Evolutionary conservation across 805 yeast genomes (phyloP).

Genomic region (Candida cerambycidarum): DNA sequence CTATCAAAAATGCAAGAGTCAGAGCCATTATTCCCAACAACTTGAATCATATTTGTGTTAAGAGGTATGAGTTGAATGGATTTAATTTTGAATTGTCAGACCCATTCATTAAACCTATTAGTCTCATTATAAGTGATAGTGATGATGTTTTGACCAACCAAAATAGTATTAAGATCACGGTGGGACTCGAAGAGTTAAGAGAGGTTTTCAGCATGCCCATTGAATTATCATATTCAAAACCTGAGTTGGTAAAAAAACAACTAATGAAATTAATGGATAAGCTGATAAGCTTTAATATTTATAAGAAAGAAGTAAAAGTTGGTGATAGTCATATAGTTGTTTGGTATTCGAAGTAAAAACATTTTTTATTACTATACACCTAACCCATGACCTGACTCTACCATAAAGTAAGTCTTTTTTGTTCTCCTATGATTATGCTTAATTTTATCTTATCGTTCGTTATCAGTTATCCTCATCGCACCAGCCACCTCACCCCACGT

Average conservation of each 20-base stretch:
- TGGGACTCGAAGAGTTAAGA: background rate
- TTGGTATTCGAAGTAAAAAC: slow-evolving; percentile 10
- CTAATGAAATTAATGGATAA: background rate
- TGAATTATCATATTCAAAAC: slow-evolving; percentile 10
- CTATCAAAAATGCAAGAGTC: slow-evolving; percentile 20
- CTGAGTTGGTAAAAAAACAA: slow-evolving; percentile 3
- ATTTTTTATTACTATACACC: background rate
- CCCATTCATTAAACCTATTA: slow-evolving; percentile 25
- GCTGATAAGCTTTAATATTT: slow-evolving; percentile 4
- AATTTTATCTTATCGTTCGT: background rate
- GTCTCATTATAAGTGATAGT: slow-evolving; percentile 20
- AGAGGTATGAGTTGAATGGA: slow-evolving; percentile 19
- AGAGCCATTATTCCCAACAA: slow-evolving; percentile 28
- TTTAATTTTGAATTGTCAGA: slow-evolving; percentile 10
- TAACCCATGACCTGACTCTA: background rate
- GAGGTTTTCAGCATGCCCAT: background rate
- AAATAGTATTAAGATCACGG: slow-evolving; percentile 2
- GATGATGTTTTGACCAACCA: slow-evolving; percentile 1
- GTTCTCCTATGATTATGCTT: background rate
- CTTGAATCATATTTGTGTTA: slow-evolving; percentile 27
- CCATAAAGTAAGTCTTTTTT: background rate
- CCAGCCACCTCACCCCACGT: too few relatives aligned
- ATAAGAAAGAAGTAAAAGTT: slow-evolving; percentile 8
- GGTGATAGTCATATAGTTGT: slow-evolving; percentile 7
- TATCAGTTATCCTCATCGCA: too few relatives aligned